A percentile compares a stretch with the other conserved stretches of the same genome.
These are phyloP conservation scores for Penicillium sp. DNA, from an alignment of 2,329 filamentous ascomycete genomes.

Conservation along the genomic window DNA sequence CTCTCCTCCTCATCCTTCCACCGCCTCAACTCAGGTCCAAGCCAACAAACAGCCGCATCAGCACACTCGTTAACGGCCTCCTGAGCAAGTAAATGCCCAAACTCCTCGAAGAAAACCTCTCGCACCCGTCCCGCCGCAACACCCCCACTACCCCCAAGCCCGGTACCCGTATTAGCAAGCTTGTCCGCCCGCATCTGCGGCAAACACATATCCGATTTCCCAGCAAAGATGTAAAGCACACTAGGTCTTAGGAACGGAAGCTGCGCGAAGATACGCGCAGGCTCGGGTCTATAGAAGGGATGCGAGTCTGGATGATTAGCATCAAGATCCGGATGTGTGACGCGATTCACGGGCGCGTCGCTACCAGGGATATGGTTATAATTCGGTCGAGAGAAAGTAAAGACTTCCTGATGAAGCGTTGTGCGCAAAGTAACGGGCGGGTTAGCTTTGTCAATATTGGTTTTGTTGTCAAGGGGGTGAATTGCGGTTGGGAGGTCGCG, in stretches of 20 bases:
- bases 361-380: constrained; percentile 59
- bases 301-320: constrained; percentile 27
- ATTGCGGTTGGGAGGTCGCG: constrained; percentile 67
- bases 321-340: constrained; percentile 49
- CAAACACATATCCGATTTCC: constrained; percentile 42
- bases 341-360: constrained; percentile 37
- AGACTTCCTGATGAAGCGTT: constrained; percentile 82
- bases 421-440: constrained; percentile 69
- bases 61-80: constrained; percentile 71
- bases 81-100: constrained; percentile 82
- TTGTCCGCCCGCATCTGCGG: constrained; percentile 43
- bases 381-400: constrained; percentile 50
- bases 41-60: constrained; percentile 56
- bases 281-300: constrained; percentile 49
- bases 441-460: constrained; percentile 8
- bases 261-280: constrained; percentile 37
- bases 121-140: constrained; percentile 69
- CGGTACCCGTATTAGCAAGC: constrained; percentile 39
- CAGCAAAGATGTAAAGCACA: constrained; percentile 48
- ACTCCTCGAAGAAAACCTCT: constrained; percentile 62
- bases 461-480: constrained; percentile 29
- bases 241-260: constrained; percentile 47
- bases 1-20: constrained; percentile 60
- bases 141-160: constrained; percentile 47
- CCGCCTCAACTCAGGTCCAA: constrained; percentile 56